A percentile compares a stretch with the other conserved stretches of the same genome.
These are phyloP conservation scores for Phytophthora syringae DNA, from an alignment of 352 stramenopile genomes.

Conservation along the genomic window DNA sequence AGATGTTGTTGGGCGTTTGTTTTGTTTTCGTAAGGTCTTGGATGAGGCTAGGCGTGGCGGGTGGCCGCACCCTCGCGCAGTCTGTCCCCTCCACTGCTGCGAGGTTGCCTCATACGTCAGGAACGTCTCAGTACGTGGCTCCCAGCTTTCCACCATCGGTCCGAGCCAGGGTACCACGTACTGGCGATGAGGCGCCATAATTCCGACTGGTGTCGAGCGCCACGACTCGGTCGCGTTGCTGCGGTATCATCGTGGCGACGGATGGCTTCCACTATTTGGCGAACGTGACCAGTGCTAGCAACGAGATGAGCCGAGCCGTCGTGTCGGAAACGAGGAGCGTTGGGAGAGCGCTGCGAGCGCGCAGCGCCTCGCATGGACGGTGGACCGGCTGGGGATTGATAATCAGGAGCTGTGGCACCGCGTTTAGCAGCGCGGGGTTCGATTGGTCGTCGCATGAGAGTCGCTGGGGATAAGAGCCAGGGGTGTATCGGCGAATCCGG, in stretches of 20 bases:
- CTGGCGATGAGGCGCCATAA: not conserved
- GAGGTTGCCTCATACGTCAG: constrained; percentile 6
- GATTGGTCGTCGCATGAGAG: not conserved
- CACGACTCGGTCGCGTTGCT: not conserved
- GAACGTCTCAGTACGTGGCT: not conserved
- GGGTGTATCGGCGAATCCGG: too few relatives aligned
- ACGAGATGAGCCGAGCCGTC: constrained; percentile 6
- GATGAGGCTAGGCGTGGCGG: constrained; percentile 1
- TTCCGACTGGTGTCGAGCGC: not conserved
- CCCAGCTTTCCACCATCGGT: constrained; percentile 11
- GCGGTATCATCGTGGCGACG: not conserved
- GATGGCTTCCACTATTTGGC: not conserved
- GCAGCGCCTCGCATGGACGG: not conserved
- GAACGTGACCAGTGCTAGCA: not conserved
- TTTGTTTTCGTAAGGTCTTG: not conserved
- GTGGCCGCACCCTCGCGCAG: not conserved
- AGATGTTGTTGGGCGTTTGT: not conserved
- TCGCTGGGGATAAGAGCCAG: too few relatives aligned
- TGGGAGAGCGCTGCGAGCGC: not conserved
- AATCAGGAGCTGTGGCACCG: not conserved
- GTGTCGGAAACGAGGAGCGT: not conserved
- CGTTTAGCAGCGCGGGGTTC: not conserved
- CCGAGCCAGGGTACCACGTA: constrained; percentile 10
- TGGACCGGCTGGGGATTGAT: not conserved
- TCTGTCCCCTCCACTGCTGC: not conserved